Conservation (phyloP, 2,329 filamentous ascomycete genomes). For the Fusarium devonianum region DNA sequence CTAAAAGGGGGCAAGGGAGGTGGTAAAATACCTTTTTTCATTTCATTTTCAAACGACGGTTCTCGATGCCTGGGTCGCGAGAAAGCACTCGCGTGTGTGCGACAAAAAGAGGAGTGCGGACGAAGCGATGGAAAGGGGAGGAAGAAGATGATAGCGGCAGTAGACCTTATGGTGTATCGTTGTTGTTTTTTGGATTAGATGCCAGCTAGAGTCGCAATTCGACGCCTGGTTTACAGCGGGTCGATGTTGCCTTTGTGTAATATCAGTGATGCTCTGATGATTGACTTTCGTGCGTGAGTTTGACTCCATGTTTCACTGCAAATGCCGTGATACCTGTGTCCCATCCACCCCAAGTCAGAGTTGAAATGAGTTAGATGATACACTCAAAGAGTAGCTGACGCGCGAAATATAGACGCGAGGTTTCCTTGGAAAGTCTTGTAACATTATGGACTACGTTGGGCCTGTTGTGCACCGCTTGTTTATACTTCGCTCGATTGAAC, state of each 20-base stretch:
- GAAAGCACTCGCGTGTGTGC: conserved; percentile 2
- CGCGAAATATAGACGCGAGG: no score
- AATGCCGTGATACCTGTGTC: no score
- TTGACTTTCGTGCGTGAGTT: no score
- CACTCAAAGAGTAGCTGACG: no score
- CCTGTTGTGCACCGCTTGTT: neutral
- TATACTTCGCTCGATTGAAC: neutral
- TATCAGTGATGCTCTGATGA: conserved; percentile 18
- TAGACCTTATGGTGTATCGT: conserved; percentile 15
- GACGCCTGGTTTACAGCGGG: conserved; percentile 31
- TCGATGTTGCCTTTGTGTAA: conserved; percentile 21
- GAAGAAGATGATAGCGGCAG: conserved; percentile 24
- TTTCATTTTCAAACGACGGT: conserved; percentile 9
- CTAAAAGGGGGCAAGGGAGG: no score
- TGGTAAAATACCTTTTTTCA: no score
- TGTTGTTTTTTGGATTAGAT: conserved; percentile 37
- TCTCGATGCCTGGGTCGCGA: neutral
- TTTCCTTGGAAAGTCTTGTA: no score
- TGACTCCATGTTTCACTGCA: no score
- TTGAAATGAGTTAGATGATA: no score
- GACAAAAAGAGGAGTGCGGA: conserved; percentile 1
- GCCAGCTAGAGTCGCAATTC: conserved; percentile 40
- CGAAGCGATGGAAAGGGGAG: neutral
- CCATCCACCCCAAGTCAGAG: no score
- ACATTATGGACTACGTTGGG: neutral